Base-by-base conservation (phyloP, 2,329 filamentous ascomycete species). In the Nemania serpens region DNA sequence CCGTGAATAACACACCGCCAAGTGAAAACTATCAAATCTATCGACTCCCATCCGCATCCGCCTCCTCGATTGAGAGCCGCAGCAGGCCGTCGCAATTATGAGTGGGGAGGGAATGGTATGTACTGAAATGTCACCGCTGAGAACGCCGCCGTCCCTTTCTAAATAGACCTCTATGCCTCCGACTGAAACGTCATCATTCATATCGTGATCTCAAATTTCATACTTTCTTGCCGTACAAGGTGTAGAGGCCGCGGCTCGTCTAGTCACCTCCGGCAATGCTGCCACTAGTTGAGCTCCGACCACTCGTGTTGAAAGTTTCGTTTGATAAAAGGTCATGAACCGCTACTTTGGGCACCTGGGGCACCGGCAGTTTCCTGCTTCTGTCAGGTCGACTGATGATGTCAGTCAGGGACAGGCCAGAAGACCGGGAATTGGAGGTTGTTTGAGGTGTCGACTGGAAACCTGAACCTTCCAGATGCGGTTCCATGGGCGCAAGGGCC, bases 331-430 rank as follows among this genome's bases (percentile, higher is more conserved):
- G 83, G 70, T 97, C 94, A 69, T 94, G 90, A 5, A 96, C 89
- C 2, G 90, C 90, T 45, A 96, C 90, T 75, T 95, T 95, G 57
- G 92, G 91, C n/a, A 93, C 85, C 77, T 94, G 91, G 5, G 93
- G 93, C 15, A 97, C 91, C 0, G 94, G 94, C 17, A 98, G 82
- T 77, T 98, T 98, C 69, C 94, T 83, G 22, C 90, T 89, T 39
- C 92, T 92, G 66, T 97, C 93, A 1, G 92, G 85, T 68, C 90
- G 89, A 72, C 90, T 92, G 80, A 98, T 95, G 72, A 98, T 98
- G 75, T 98, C 94, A 61, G 88, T 91, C 69, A 98, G 88, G 41
- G 91, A 90, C 59, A 96, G 85, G 42, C 93, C 93, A 58, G 82
- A 85, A 68, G 84, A 80, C 57, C 82, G 79, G 60, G 77, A 66